Conservation (phyloP, 2,329 filamentous ascomycete genomes). For the Paraphoma chrysanthemicola region DNA sequence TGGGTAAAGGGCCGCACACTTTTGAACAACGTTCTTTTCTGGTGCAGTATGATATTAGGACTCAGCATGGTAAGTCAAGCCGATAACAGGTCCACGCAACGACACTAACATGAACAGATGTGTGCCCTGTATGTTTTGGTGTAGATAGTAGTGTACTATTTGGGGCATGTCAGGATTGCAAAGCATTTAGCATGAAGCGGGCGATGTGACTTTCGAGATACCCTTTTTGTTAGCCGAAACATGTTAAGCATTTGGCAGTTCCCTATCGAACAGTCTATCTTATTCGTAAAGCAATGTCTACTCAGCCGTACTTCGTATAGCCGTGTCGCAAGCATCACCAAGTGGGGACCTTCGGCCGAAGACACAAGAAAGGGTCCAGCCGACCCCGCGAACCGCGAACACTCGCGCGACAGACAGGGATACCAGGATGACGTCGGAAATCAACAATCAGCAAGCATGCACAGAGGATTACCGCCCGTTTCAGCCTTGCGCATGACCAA, state of each 20-base stretch:
- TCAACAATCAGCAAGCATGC: slow-evolving; percentile 6
- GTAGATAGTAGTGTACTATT: slow-evolving; percentile 11
- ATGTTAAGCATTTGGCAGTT: background rate
- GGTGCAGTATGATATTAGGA: slow-evolving; percentile 89
- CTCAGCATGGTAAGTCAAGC: slow-evolving; percentile 71
- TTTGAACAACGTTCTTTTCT: slow-evolving; percentile 80
- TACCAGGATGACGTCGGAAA: slow-evolving; percentile 14
- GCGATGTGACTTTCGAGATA: slow-evolving; percentile 21
- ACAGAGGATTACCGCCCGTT: background rate
- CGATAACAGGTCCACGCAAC: background rate
- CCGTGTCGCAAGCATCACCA: slow-evolving; percentile 11
- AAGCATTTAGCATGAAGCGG: background rate
- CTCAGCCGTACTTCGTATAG: background rate
- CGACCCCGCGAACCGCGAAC: slow-evolving; percentile 18
- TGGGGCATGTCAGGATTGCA: background rate
- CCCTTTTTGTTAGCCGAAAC: slow-evolving; percentile 8
- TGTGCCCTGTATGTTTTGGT: slow-evolving; percentile 50
- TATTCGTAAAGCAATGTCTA: background rate
- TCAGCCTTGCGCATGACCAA: background rate
- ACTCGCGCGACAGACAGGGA: slow-evolving; percentile 14
- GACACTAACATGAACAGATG: slow-evolving; percentile 37
- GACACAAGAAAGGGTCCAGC: background rate
- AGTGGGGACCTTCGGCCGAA: slow-evolving; percentile 1
- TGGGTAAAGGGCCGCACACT: slow-evolving; percentile 77
- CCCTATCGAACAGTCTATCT: background rate